Percentiles rank a stretch among this genome's conserved stretches.
phyloP scores from a whole-genome alignment of 371 early-diverging fungal species.

The Mucor lusitanicus region DNA sequence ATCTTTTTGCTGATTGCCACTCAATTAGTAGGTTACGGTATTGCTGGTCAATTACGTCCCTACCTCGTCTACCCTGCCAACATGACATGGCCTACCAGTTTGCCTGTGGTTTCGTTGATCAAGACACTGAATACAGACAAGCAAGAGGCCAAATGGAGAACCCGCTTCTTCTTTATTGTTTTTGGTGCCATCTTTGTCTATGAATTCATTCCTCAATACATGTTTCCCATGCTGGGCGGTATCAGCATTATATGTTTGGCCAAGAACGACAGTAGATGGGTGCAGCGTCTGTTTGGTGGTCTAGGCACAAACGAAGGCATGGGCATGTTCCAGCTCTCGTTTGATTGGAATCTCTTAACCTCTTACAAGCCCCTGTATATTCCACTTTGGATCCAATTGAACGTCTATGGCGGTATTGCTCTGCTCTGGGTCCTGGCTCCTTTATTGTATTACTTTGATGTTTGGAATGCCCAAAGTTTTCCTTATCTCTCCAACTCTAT shows the following conservation, averaged over 20 bases:
- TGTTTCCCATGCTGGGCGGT: slow-evolving; percentile 49
- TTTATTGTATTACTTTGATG: slow-evolving; percentile 37
- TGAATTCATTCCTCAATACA: slow-evolving; percentile 52
- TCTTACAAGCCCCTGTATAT: slow-evolving; percentile 65
- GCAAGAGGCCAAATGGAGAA: slow-evolving; percentile 64
- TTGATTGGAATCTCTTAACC: slow-evolving; percentile 55
- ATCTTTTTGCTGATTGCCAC: slow-evolving; percentile 62
- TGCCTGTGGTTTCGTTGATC: slow-evolving; percentile 77
- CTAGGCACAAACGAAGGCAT: slow-evolving; percentile 48
- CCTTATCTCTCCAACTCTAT: slow-evolving; percentile 48
- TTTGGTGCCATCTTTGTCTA: slow-evolving; percentile 41
- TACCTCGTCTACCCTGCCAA: slow-evolving; percentile 81
- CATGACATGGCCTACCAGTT: slow-evolving; percentile 88
- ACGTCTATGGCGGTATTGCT: slow-evolving; percentile 40
- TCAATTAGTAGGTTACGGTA: slow-evolving; percentile 82
- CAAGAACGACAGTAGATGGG: slow-evolving; percentile 47
- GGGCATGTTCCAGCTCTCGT: slow-evolving; percentile 50
- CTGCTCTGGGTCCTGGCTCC: slow-evolving; percentile 43
- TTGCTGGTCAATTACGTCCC: slow-evolving; percentile 76
- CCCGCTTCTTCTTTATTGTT: slow-evolving; percentile 54
- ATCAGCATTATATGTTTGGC: slow-evolving; percentile 54
- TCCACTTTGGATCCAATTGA: slow-evolving; percentile 61
- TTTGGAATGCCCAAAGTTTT: slow-evolving; percentile 50
- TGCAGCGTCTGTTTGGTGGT: slow-evolving; percentile 54
- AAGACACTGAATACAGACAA: slow-evolving; percentile 68